Percentiles rank a stretch among this genome's conserved stretches.
Evolutionary conservation across 139 green algal species (phyloP).

Genomic region (Zygnema circumcarinatum): DNA sequence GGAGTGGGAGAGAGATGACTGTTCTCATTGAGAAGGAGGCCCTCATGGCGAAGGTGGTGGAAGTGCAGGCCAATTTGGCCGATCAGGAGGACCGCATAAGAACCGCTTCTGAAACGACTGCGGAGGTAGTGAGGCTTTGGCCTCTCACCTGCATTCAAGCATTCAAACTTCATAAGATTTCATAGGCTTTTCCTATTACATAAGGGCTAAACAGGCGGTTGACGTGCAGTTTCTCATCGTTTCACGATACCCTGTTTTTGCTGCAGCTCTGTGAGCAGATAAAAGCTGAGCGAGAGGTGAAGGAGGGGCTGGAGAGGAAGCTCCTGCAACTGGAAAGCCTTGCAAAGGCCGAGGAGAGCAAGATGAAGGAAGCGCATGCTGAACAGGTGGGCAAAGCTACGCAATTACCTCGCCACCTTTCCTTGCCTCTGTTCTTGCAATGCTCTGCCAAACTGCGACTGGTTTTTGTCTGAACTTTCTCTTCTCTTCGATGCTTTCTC

Average conservation of each 20-base stretch:
- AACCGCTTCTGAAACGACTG: not conserved
- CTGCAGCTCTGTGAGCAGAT: not conserved
- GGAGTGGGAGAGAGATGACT: not conserved
- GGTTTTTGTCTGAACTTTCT: no score
- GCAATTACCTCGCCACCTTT: no score
- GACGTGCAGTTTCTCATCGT: no score
- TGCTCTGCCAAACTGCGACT: no score
- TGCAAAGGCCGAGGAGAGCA: not conserved
- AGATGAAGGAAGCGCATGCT: not conserved
- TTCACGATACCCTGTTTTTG: no score
- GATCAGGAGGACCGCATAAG: not conserved
- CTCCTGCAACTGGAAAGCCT: not conserved
- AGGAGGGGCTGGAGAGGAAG: not conserved
- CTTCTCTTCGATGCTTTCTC: no score
- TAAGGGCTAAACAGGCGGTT: no score
- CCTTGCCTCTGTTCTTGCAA: no score
- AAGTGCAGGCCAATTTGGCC: not conserved
- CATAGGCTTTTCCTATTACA: no score
- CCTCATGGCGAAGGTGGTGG: not conserved
- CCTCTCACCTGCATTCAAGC: no score
- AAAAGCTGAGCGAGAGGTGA: not conserved
- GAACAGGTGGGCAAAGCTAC: not conserved
- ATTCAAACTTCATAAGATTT: no score
- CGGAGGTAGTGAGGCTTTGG: no score
- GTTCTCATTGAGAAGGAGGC: not conserved